phyloP scores from a whole-genome alignment of 176 grass and related monocot species.

The Eragrostis curvula region DNA sequence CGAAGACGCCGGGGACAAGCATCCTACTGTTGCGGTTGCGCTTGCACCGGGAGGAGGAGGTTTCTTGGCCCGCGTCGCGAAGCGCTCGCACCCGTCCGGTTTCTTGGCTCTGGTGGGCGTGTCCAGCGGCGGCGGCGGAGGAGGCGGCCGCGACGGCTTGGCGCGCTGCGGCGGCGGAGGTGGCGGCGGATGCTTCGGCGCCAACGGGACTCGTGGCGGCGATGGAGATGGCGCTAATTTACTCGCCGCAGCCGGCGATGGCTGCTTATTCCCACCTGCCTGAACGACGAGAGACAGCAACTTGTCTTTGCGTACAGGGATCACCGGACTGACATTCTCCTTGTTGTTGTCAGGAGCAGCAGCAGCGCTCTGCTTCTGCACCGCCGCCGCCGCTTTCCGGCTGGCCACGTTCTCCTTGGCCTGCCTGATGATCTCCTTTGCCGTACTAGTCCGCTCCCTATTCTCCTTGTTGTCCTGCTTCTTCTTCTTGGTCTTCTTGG shows the following conservation, averaged over 20 bases:
- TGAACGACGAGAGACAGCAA: background rate
- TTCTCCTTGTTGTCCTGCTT: background rate
- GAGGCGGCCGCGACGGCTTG: conserved; percentile 46
- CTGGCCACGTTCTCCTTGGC: conserved; percentile 71
- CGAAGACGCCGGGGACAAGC: background rate
- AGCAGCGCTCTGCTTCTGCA: background rate
- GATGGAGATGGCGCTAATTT: too few species aligned
- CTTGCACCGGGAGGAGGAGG: background rate
- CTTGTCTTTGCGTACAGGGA: background rate
- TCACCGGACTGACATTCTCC: conserved; percentile 22
- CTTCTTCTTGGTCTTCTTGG: conserved; percentile 35
- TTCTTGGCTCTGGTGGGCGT: conserved; percentile 11
- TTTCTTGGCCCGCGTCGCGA: conserved; percentile 79
- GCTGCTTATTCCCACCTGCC: background rate
- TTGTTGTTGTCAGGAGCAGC: conserved; percentile 15
- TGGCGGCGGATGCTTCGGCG: background rate
- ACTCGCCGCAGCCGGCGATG: background rate
- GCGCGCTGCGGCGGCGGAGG: background rate
- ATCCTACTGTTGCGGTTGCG: background rate
- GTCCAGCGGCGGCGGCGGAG: conserved; percentile 50
- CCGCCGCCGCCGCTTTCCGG: conserved; percentile 27
- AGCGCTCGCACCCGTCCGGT: conserved; percentile 66
- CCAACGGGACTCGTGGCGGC: conserved; percentile 32
- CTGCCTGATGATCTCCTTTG: conserved; percentile 66
- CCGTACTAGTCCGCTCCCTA: conserved; percentile 12